Base-by-base conservation (phyloP, 305 asterid genomes). In the Plantago rigida region DNA sequence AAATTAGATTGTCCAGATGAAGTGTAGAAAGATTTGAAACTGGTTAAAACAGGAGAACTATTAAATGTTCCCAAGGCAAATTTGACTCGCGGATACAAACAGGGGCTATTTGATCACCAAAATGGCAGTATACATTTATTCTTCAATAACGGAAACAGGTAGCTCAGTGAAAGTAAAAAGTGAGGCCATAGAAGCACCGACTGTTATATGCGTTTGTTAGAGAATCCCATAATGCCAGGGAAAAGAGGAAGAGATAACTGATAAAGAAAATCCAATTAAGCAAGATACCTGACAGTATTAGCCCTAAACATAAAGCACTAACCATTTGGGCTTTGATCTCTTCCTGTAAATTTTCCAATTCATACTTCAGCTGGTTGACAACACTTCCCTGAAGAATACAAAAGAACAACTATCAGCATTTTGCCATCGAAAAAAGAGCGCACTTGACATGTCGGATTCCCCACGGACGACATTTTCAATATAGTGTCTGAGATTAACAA, bases 281-380 rank as follows among this genome's bases (percentile, higher is more conserved):
- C 29, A 41, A 45, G 67, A 66, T 11, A 46, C 39, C 17, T 34
- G 63, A 57, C 41, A 13, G 51, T 24, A 67, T 57, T 53, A 53
- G 62, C 66, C 59, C 41, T 59, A 55, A 58, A 36, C 59, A 26
- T 65, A 59, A 39, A 66, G 60, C 62, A 72, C 96, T 74, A 56
- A 93, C 99, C 95, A 87, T 69, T 47, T 78, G 86, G 56, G 74
- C 81, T 68, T 78, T 93, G 73, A 93, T 89, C 78, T 93, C 94
- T 55, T 70, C 88, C 70, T 85, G 96, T 68, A 93, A 64, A 71
- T 28, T 75, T 76, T 82, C 96, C 89, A 93, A 65, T 62, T 87
- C 92, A 69, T 70, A 75, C 73, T 82, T 87, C 67, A 93, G 76
- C 76, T 93, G 96, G 79, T 73, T 80, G 74, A 89, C 92, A 66